Percentiles rank a stretch among this genome's conserved stretches.
These are phyloP conservation scores for Solanum sitiens DNA, from an alignment of 257 asterid genomes.

Conservation along the genomic window DNA sequence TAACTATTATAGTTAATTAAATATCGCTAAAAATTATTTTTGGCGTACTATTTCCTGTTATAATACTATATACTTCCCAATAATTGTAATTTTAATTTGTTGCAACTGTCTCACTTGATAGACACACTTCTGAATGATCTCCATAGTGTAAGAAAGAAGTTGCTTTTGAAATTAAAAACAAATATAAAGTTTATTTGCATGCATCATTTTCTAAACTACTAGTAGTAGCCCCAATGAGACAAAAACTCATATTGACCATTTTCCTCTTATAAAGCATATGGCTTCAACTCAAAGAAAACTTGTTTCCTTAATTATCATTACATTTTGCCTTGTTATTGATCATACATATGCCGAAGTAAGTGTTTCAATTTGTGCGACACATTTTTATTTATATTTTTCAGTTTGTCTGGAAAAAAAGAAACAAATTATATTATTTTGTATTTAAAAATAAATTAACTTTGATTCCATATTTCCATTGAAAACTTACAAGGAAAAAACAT, in stretches of 20 bases:
- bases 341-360: conserved; percentile 30
- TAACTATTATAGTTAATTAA: no score
- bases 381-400: no score
- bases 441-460: no score
- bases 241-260: not conserved
- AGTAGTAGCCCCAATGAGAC: not conserved
- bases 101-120: not conserved
- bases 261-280: not conserved
- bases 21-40: no score
- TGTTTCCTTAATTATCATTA: not conserved
- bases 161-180: not conserved
- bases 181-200: not conserved
- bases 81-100: not conserved
- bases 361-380: not conserved
- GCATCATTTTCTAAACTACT: not conserved
- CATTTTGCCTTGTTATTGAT: conserved; percentile 13
- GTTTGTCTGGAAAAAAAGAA: no score
- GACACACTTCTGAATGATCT: not conserved
- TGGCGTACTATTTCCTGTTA: no score
- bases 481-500: not conserved
- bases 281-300: not conserved
- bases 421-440: no score
- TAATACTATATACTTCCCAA: no score
- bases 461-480: not conserved
- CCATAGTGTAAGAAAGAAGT: not conserved